Evolutionary conservation across 2,329 filamentous ascomycete genomes (phyloP).

Genomic region (Elsinoe necatrix): DNA sequence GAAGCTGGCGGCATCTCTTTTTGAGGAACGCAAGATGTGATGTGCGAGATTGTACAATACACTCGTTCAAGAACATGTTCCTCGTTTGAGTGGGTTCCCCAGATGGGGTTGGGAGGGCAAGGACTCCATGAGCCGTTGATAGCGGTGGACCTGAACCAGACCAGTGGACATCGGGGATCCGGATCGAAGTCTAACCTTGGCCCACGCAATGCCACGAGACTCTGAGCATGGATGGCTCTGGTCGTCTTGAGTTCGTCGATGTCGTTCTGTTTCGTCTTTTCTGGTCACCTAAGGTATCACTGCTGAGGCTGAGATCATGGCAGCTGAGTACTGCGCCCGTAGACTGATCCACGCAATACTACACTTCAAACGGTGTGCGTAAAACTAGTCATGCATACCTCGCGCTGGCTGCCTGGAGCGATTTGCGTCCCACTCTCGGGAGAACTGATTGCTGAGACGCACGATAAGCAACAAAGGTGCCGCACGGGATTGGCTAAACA

Average conservation of each 20-base stretch:
- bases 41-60: too few relatives aligned
- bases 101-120: neutral
- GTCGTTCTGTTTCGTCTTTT: neutral
- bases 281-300: neutral
- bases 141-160: neutral
- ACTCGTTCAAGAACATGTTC: neutral
- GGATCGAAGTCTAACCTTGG: constrained; percentile 10
- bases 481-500: neutral
- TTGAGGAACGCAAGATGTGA: neutral
- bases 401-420: neutral
- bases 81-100: neutral
- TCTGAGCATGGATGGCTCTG: neutral
- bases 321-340: too few relatives aligned
- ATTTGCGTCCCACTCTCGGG: neutral
- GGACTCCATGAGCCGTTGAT: constrained; percentile 1
- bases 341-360: too few relatives aligned
- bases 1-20: neutral
- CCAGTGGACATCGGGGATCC: neutral
- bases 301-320: neutral
- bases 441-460: neutral
- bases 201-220: constrained; percentile 14
- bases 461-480: constrained; percentile 2
- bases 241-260: constrained; percentile 1
- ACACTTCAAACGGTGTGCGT: neutral
- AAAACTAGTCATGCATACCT: neutral